Base-by-base conservation (phyloP, 2,329 filamentous ascomycete genomes). In the Aspergillus fischeri region DNA sequence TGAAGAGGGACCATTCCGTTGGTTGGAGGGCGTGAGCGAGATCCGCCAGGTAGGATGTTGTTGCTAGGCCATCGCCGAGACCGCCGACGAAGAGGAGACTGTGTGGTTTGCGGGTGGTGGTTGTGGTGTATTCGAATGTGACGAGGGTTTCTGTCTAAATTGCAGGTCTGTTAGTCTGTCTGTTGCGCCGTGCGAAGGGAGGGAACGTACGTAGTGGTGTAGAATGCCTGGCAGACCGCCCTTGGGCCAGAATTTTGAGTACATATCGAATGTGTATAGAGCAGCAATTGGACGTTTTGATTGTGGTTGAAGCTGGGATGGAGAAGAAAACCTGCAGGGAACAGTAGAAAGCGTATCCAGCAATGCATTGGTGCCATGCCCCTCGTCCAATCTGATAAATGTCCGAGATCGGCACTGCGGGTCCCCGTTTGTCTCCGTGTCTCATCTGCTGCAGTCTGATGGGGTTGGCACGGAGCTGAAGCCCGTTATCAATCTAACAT, bases 71-170 rank as follows among this genome's bases (percentile, higher is more conserved):
- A 70, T 87, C 84, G 53, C 76, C 78, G 21, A 87, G 77, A 44
- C 85, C 84, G 58, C 81, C 83, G 52, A 86, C 73, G 73, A 83
- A 86, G 63, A 86, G 68, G 51, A 86, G 70, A 20, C 78, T 82
- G 70, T 84, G 66, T 9, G 73, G 73, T 60, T 76, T 75, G 28
- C 56, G 60, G 59, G 64, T 51, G 28, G 67, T 47, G 42, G 52
- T 58, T 52, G 61, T 58, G 5, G 67, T 67, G 57, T 75, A 77
- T 66, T 78, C 76, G 62, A 78, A 78, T 7, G 74, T 70, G 47
- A 75, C 69, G 4, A 78, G 71, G 32, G 66, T 65, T 53, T 72
- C 68, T 6, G 65, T 69, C 65, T 70, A 20, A 3, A 45, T 27
- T 66, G 57, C 29, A 67, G 69, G 52, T 60, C 38, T 60, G 56